phyloP scores from a whole-genome alignment of 1,139 yeast genomes.

The Scheffersomyces quercinus region DNA sequence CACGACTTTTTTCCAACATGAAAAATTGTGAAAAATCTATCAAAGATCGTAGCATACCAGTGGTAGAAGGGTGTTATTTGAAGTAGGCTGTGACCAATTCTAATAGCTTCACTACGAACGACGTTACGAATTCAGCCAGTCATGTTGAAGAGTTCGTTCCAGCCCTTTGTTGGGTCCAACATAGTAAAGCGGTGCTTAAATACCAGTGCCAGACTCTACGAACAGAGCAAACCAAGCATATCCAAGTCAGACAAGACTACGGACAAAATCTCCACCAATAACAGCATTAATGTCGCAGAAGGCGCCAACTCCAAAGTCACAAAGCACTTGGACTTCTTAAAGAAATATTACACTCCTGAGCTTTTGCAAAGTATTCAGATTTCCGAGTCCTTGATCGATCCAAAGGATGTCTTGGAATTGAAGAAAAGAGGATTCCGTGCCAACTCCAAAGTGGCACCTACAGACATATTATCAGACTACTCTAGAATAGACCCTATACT shows the following conservation, averaged over 20 bases:
- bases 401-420: conserved; percentile 44
- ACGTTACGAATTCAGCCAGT: too few relatives aligned
- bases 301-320: conserved; percentile 18
- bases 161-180: background rate
- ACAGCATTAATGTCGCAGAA: conserved; percentile 1
- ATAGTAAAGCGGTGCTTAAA: background rate
- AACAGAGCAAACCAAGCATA: background rate
- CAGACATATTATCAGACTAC: conserved; percentile 28
- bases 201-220: background rate
- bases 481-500: conserved; percentile 42
- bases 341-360: conserved; percentile 74
- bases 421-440: conserved; percentile 33
- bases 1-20: background rate
- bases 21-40: background rate
- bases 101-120: too few relatives aligned
- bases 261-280: background rate
- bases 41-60: too few relatives aligned
- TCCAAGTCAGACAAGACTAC: background rate
- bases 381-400: conserved; percentile 74
- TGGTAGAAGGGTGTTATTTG: too few relatives aligned
- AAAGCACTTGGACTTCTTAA: conserved; percentile 59
- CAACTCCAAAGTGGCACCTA: conserved; percentile 35
- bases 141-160: background rate
- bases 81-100: too few relatives aligned
- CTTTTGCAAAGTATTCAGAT: conserved; percentile 76